These are phyloP conservation scores for Tilletia indica DNA, from an alignment of 1,284 basidiomycete species.

Conservation along the genomic window DNA sequence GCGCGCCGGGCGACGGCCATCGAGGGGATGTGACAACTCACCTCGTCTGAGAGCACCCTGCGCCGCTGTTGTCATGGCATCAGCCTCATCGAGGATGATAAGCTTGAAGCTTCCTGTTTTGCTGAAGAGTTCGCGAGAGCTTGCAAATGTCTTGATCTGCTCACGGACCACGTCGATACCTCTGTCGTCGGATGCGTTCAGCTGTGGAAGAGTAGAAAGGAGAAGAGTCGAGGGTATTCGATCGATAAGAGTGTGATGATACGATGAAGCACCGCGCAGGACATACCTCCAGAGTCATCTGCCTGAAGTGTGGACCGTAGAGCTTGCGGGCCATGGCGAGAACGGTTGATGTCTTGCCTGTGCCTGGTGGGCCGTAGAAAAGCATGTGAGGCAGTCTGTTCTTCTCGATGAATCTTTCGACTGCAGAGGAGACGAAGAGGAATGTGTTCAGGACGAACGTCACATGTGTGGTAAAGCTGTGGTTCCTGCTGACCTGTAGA, in stretches of 20 bases:
- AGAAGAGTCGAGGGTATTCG: background rate
- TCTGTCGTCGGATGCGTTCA: conserved; percentile 96
- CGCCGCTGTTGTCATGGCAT: conserved; percentile 98
- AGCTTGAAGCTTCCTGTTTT: conserved; percentile 71
- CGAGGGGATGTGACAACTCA: conserved; percentile 32
- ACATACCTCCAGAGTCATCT: conserved; percentile 85
- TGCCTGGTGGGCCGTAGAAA: conserved; percentile 95
- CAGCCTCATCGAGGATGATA: conserved; percentile 96
- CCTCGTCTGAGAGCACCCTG: conserved; percentile 88
- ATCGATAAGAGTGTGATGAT: background rate
- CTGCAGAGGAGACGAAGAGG: conserved; percentile 59
- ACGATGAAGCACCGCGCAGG: background rate
- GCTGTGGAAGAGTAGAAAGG: conserved; percentile 57
- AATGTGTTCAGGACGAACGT: background rate
- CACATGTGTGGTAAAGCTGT: background rate
- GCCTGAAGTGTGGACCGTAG: conserved; percentile 76
- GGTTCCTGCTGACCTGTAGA: conserved; percentile 33
- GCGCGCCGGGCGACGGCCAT: background rate
- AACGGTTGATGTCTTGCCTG: conserved; percentile 96
- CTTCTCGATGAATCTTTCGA: conserved; percentile 93
- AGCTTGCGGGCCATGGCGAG: conserved; percentile 91
- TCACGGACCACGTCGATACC: conserved; percentile 98
- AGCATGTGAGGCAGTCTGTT: conserved; percentile 90
- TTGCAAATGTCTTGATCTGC: conserved; percentile 97
- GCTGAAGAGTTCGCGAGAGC: conserved; percentile 77